Conservation (phyloP, 257 asterid genomes). For the Solanum paucissectum region DNA sequence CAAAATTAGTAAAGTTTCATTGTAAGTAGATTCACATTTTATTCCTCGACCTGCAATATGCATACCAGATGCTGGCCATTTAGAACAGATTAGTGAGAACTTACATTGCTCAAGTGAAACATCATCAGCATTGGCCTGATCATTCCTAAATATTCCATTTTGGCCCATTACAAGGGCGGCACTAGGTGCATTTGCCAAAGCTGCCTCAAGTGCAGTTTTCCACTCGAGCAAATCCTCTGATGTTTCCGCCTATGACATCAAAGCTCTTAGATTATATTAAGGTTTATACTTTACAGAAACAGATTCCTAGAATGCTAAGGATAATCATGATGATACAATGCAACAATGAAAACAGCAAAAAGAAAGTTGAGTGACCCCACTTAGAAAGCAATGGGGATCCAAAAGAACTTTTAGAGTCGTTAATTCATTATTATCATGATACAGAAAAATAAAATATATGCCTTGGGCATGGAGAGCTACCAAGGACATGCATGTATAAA, state of each 20-base stretch:
- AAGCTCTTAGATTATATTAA: neutral
- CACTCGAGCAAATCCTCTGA: slow-evolving; percentile 85
- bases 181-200: slow-evolving; percentile 76
- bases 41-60: neutral
- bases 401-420: neutral
- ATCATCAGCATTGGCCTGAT: slow-evolving; percentile 53
- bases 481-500: neutral
- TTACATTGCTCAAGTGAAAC: slow-evolving; percentile 62
- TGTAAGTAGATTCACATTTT: neutral
- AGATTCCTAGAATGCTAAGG: neutral
- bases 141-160: slow-evolving; percentile 68
- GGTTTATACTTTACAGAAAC: neutral
- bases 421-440: neutral
- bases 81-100: neutral
- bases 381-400: neutral
- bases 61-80: neutral
- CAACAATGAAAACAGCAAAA: neutral
- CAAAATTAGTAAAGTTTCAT: neutral
- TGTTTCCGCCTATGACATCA: slow-evolving; percentile 76
- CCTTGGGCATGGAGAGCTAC: neutral
- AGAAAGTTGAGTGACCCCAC: neutral
- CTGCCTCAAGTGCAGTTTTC: slow-evolving; percentile 96
- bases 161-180: slow-evolving; percentile 65
- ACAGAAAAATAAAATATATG: neutral
- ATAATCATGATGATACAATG: neutral